Evolutionary conservation across 306 rosid species (phyloP).

Genomic region (Vachellia collinsii): DNA sequence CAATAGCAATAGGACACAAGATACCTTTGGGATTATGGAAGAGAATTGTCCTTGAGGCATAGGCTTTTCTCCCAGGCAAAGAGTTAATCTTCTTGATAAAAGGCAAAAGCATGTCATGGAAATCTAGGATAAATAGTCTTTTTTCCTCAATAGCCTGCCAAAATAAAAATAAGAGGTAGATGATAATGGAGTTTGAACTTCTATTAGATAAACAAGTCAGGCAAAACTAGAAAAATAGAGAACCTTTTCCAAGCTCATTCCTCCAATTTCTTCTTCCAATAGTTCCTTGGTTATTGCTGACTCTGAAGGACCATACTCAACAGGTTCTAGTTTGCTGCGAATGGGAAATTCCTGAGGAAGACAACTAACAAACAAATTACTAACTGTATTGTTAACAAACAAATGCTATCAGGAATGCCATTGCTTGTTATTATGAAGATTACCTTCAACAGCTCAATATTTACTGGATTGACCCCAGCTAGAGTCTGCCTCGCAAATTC

Average conservation of each 20-base stretch:
- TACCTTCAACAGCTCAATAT: slow-evolving; percentile 87
- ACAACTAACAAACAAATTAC: slow-evolving; percentile 7
- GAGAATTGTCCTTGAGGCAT: slow-evolving; percentile 83
- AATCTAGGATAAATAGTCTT: slow-evolving; percentile 82
- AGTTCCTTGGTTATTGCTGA: slow-evolving; percentile 81
- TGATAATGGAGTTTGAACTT: slow-evolving; percentile 27
- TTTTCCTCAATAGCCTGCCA: slow-evolving; percentile 82
- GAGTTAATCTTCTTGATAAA: slow-evolving; percentile 82
- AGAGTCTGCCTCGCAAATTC: slow-evolving; percentile 90
- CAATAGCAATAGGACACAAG: slow-evolving; percentile 77
- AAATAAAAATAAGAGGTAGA: slow-evolving; percentile 28
- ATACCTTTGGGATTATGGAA: slow-evolving; percentile 50
- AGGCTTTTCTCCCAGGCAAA: slow-evolving; percentile 75
- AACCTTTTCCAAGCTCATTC: slow-evolving; percentile 82
- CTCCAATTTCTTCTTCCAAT: slow-evolving; percentile 74
- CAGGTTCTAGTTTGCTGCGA: slow-evolving; percentile 77
- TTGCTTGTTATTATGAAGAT: slow-evolving; percentile 27
- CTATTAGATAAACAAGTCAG: slow-evolving; percentile 24
- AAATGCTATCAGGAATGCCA: not conserved
- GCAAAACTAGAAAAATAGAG: slow-evolving; percentile 13
- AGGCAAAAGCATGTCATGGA: slow-evolving; percentile 79
- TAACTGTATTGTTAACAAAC: slow-evolving; percentile 21
- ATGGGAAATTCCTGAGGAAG: slow-evolving; percentile 77
- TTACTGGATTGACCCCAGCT: slow-evolving; percentile 95
- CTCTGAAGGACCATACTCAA: slow-evolving; percentile 73